Conservation (phyloP, 2,329 filamentous ascomycete genomes). For the Knufia petricola region DNA sequence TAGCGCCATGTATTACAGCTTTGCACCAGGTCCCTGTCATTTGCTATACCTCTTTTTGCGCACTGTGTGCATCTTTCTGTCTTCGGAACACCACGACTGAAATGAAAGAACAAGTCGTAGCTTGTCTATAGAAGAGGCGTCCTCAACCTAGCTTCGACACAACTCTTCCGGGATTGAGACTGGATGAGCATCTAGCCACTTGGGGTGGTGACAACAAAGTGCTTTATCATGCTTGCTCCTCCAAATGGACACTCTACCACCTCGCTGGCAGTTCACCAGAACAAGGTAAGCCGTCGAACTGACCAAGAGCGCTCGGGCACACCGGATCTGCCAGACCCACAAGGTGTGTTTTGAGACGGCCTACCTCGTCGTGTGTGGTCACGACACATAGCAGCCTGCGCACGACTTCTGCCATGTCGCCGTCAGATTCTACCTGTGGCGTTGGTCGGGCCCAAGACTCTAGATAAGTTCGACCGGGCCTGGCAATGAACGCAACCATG, state of each 20-base stretch:
- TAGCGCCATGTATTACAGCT: no score
- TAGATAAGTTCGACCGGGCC: background rate
- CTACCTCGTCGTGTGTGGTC: background rate
- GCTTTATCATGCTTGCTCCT: background rate
- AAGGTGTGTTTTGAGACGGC: background rate
- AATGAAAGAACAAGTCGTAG: no score
- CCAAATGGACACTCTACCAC: background rate
- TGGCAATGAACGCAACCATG: background rate
- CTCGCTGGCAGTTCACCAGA: background rate
- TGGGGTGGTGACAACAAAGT: background rate
- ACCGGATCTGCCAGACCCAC: no score
- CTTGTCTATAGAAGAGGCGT: no score
- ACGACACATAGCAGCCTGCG: background rate
- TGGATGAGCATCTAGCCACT: background rate
- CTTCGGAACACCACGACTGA: no score
- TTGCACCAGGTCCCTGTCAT: no score
- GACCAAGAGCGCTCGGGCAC: no score
- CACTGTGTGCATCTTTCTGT: no score
- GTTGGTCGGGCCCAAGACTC: background rate
- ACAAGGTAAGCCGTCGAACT: background rate
- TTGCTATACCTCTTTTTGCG: no score
- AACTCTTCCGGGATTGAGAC: no score
- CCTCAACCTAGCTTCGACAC: no score
- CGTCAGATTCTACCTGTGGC: background rate
- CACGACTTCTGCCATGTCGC: background rate